Percentiles rank a stretch among this genome's conserved stretches.
These are phyloP conservation scores for Exophiala lecanii-corni DNA, from an alignment of 2,329 filamentous ascomycete genomes.

Conservation along the genomic window DNA sequence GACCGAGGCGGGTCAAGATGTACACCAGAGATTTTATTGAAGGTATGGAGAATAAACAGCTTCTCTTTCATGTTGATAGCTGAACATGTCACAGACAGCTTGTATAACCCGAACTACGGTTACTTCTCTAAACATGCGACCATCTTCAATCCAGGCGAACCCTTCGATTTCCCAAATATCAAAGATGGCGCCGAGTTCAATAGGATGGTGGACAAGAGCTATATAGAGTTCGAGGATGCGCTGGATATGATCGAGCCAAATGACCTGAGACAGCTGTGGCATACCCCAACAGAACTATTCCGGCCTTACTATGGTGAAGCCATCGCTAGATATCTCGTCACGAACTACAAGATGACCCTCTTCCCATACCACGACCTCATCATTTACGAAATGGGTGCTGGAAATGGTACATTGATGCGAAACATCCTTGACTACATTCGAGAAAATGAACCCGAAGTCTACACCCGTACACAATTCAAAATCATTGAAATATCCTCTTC, in stretches of 20 bases:
- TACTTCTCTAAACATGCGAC: conserved; percentile 96
- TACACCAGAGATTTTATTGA: conserved; percentile 96
- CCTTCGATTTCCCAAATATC: conserved; percentile 80
- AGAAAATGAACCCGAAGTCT: conserved; percentile 81
- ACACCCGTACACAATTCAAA: conserved; percentile 86
- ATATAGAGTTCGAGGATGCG: conserved; percentile 82
- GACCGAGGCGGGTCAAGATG: conserved; percentile 92
- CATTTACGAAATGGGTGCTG: conserved; percentile 98
- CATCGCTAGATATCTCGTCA: conserved; percentile 89
- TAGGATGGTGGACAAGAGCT: conserved; percentile 67
- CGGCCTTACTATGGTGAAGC: conserved; percentile 95
- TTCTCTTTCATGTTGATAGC: background rate
- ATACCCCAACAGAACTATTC: conserved; percentile 96
- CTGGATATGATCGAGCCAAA: conserved; percentile 70
- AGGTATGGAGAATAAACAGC: conserved; percentile 48
- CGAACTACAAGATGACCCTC: conserved; percentile 89
- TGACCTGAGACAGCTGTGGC: conserved; percentile 88
- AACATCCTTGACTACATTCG: conserved; percentile 97
- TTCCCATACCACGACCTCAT: conserved; percentile 96
- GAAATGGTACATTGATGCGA: conserved; percentile 94
- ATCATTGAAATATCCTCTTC: conserved; percentile 91
- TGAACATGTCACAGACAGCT: conserved; percentile 59
- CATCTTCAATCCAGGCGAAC: conserved; percentile 88
- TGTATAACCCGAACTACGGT: conserved; percentile 92
- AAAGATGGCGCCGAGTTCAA: conserved; percentile 84